Conservation (phyloP, 345 rosid genomes). For the Salix koriyanagi region DNA sequence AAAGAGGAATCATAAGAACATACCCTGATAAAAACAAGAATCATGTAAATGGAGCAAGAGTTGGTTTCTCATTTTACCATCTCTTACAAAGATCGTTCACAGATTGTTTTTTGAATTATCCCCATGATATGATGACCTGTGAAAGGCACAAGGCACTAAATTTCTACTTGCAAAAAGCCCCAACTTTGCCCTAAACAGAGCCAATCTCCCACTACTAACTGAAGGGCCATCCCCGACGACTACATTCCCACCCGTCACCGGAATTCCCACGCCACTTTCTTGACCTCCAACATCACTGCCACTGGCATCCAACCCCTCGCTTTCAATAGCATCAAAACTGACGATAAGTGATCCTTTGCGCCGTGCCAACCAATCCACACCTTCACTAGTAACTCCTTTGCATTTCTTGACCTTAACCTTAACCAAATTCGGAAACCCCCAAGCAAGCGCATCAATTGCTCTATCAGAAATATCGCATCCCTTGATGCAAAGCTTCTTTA, state of each 20-base stretch:
- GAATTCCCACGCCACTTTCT: conserved; percentile 42
- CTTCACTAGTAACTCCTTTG: conserved; percentile 51
- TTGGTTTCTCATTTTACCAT: neutral
- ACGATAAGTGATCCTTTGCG: conserved; percentile 50
- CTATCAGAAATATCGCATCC: conserved; percentile 61
- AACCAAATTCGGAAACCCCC: conserved; percentile 74
- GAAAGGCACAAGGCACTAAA: conserved; percentile 47
- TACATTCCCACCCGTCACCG: conserved; percentile 22
- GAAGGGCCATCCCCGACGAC: conserved; percentile 33
- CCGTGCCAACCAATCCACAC: conserved; percentile 52
- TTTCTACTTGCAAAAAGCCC: conserved; percentile 57
- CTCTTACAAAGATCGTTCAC: conserved; percentile 21
- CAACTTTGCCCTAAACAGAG: conserved; percentile 44
- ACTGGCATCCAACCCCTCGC: conserved; percentile 32
- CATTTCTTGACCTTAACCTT: conserved; percentile 86
- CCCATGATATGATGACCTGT: conserved; percentile 50
- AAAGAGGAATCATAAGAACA: neutral
- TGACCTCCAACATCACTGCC: conserved; percentile 32
- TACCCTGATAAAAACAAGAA: neutral
- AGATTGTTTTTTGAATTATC: conserved; percentile 26
- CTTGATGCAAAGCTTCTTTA: conserved; percentile 83
- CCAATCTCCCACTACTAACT: conserved; percentile 46
- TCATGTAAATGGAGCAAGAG: neutral
- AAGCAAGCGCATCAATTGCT: conserved; percentile 61
- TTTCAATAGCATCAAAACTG: conserved; percentile 53